Evolutionary conservation across 106 monocot genomes (phyloP).

Genomic region (Phalaenopsis aphrodite): DNA sequence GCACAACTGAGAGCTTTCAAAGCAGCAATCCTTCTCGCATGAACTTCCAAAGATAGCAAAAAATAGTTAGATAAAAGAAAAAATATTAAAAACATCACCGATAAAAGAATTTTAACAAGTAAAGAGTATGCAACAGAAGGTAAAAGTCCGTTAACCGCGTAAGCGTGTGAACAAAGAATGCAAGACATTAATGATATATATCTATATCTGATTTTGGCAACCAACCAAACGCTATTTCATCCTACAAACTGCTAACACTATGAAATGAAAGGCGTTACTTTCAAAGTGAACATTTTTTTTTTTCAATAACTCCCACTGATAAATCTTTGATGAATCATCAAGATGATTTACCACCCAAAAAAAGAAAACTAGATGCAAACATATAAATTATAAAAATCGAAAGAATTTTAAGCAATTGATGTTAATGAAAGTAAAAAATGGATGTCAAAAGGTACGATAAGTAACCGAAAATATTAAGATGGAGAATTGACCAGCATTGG

Average conservation of each 20-base stretch:
- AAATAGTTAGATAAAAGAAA: conserved; percentile 1
- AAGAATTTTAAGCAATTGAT: background rate
- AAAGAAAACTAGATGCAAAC: background rate
- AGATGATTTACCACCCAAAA: background rate
- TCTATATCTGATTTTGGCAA: background rate
- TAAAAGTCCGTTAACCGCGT: background rate
- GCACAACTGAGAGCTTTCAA: conserved; percentile 84
- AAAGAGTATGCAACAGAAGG: background rate
- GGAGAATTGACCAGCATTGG: background rate
- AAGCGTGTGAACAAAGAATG: background rate
- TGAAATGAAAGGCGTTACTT: background rate
- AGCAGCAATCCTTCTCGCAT: conserved; percentile 94
- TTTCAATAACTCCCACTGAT: background rate
- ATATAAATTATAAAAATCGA: background rate
- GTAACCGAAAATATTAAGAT: background rate
- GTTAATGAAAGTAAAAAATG: background rate
- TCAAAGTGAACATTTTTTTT: background rate
- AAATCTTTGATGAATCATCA: background rate
- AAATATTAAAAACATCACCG: background rate
- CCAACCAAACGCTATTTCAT: background rate
- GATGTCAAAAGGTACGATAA: background rate
- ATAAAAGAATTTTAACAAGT: background rate
- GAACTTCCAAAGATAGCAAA: conserved; percentile 61
- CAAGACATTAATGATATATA: background rate
- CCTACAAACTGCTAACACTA: background rate